Percentiles rank a stretch among this genome's conserved stretches.
These are phyloP conservation scores for Suillus plorans DNA, from an alignment of 768 basidiomycete species.

Conservation along the genomic window DNA sequence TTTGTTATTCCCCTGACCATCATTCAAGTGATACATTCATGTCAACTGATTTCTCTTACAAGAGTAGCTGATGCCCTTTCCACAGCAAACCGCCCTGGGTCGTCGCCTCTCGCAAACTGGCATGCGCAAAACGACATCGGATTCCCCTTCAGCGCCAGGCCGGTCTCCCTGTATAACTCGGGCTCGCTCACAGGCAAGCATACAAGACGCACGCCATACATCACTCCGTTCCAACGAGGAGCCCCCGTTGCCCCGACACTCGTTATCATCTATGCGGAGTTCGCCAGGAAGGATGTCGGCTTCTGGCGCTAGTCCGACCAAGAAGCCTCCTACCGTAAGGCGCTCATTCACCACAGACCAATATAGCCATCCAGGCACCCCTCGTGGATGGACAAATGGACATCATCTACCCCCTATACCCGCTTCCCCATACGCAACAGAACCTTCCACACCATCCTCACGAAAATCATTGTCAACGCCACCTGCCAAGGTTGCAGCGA, in stretches of 20 bases:
- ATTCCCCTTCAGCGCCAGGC: neutral
- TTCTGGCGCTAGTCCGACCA: constrained; percentile 22
- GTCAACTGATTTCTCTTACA: neutral
- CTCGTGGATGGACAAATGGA: constrained; percentile 35
- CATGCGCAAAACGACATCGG: constrained; percentile 22
- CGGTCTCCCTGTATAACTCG: constrained; percentile 7
- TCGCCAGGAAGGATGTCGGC: constrained; percentile 32
- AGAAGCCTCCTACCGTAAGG: constrained; percentile 28
- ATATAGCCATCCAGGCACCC: constrained; percentile 24
- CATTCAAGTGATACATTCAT: constrained; percentile 62
- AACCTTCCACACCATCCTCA: constrained; percentile 58
- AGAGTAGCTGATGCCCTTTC: neutral
- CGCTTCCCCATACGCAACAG: constrained; percentile 66
- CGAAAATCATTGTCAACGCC: constrained; percentile 39
- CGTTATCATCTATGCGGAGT: constrained; percentile 33
- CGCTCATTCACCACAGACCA: constrained; percentile 34
- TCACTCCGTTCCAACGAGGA: constrained; percentile 29
- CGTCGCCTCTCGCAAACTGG: constrained; percentile 65
- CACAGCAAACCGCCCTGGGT: constrained; percentile 69
- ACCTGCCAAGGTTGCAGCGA: constrained; percentile 34
- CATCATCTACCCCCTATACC: constrained; percentile 63
- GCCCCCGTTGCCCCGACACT: constrained; percentile 27
- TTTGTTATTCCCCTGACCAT: constrained; percentile 91
- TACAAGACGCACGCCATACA: constrained; percentile 33
- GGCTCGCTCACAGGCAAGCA: constrained; percentile 37